Evolutionary conservation across 1,284 basidiomycete species (phyloP).

Genomic region (Bjerkandera adusta): DNA sequence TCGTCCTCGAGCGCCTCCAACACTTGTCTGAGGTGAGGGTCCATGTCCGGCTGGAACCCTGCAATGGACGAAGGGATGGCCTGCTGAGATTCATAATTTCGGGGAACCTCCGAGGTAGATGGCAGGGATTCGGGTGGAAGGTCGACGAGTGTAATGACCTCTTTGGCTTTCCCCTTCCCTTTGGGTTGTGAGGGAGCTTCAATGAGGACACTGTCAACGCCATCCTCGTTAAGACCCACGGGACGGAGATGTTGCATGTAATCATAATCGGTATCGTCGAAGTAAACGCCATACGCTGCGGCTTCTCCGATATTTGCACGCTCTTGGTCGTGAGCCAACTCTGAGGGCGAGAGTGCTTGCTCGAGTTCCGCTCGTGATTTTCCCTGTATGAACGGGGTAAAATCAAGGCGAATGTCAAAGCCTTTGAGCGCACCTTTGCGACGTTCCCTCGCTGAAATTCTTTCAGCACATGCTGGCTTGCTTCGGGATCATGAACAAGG

Average conservation of each 20-base stretch:
- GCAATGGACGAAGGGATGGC: conserved; percentile 80
- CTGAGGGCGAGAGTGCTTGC: conserved; percentile 52
- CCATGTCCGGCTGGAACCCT: conserved; percentile 95
- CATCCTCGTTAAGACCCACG: conserved; percentile 73
- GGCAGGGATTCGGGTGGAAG: conserved; percentile 76
- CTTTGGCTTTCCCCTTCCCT: conserved; percentile 33
- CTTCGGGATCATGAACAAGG: conserved; percentile 91
- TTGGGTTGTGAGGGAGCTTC: conserved; percentile 57
- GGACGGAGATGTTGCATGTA: conserved; percentile 96
- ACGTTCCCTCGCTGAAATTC: conserved; percentile 72
- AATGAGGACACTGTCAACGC: conserved; percentile 73
- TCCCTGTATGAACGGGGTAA: conserved; percentile 49
- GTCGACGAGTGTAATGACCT: conserved; percentile 40
- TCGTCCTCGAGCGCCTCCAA: conserved; percentile 97
- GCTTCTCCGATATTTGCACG: conserved; percentile 80
- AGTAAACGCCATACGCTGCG: conserved; percentile 88
- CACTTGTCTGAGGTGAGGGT: conserved; percentile 91
- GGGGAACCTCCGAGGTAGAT: conserved; percentile 70
- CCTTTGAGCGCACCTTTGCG: conserved; percentile 52
- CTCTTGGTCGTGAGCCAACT: conserved; percentile 46
- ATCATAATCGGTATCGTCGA: conserved; percentile 97
- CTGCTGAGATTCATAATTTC: conserved; percentile 72
- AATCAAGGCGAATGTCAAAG: not conserved
- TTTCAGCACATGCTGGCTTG: conserved; percentile 87
- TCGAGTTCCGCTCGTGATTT: conserved; percentile 79